Base-by-base conservation (phyloP, 2,329 filamentous ascomycete species). In the Aspergillus eucalypticola region DNA sequence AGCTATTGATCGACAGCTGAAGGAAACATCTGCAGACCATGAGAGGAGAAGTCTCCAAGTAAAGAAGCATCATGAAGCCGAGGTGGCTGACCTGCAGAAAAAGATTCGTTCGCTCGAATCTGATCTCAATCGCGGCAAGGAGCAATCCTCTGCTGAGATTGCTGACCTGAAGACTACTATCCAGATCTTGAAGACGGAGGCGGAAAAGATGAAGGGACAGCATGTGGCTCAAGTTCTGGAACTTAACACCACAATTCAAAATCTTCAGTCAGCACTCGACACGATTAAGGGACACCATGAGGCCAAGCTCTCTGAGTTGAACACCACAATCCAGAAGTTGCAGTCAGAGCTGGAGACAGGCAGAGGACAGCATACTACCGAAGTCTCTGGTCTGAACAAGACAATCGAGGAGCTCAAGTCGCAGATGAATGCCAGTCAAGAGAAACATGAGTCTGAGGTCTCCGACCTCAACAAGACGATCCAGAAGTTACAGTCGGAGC, bases 31-130 rank as follows among this genome's bases (percentile, higher is more conserved):
- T 21, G 66, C 70, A 39, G 75, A 81, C 48, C 74, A 77, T 54
- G 77, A 81, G 62, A 70, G 67, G 54, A 75, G 74, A 54, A 73
- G 73, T 32, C 65, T 72, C 19, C 73, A 75, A 56, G 63, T 76
- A 15, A 75, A 73, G 54, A 71, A 77, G 54, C 73, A 76, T 42
- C 75, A 81, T 25, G 88, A 90, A 46, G 85, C 84, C 1, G 87
- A 90, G 67, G 80, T 84, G 54, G 82, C 85, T n/a, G 86, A 88
- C 63, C 74, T 90, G 11, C 83, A 84, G 67, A 83, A 82, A 23
- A 87, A 81, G 1, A 82, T 89, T 27, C 84, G 83, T 57, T 81
- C 83, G 48, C 76, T 92, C 15, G 86, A 90, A 71, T 68, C 64
- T 2, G 70, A 77, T 32, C 67, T 79, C 21, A 65, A 65, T 13